Base-by-base conservation (phyloP, 768 basidiomycete genomes). In the Naganishia onofrii region DNA sequence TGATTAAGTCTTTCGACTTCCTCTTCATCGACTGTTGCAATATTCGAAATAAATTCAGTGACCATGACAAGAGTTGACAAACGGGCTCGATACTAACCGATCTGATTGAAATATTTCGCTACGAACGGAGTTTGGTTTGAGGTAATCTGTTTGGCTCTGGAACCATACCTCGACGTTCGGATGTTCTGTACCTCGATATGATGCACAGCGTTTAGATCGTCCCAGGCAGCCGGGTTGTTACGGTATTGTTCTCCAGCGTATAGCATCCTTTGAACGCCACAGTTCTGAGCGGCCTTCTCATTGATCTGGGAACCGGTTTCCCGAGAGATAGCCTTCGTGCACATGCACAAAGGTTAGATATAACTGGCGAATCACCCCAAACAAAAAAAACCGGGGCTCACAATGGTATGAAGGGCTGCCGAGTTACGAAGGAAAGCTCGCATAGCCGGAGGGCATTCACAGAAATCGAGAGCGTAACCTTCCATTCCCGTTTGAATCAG, bases 401-500 rank as follows among this genome's bases (percentile, higher is more conserved):
- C 94, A 23, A 88, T 88, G 6, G 88, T 84, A 79, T 94, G 90
- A 51, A 97, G 77, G 65, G 85, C 84, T 17, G 88, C 75, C 46
- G 88, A 86, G 15, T 83, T 83, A 73, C 82, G 85, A 26, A 98
- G 80, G 83, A 84, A 99, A 82, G 85, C 88, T 70, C 85, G 82
- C 80, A 98, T 84, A 2, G 89, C 88, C 10, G 86, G 84, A 0
- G 93, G 90, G 67, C 87, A 94, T 4, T 86, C 85, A 53, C 97
- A 83, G 70, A 88, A 88, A 73, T 97, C 89, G 28, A 93, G 83
- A 0, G 90, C 91, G 74, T 90, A 94, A 3, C 89, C 88, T 71
- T 93, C 88, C 75, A 98, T 92, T 4, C 88, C 87, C 21, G 88
- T 77, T 19, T 72, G 70, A 28, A 73, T 72, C 75, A 97, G 80